Percentiles rank a stretch among this genome's conserved stretches.
These are phyloP conservation scores for rapeseed (Brassica napus) DNA, from an alignment of 345 rosid genomes.

Conservation along the genomic window DNA sequence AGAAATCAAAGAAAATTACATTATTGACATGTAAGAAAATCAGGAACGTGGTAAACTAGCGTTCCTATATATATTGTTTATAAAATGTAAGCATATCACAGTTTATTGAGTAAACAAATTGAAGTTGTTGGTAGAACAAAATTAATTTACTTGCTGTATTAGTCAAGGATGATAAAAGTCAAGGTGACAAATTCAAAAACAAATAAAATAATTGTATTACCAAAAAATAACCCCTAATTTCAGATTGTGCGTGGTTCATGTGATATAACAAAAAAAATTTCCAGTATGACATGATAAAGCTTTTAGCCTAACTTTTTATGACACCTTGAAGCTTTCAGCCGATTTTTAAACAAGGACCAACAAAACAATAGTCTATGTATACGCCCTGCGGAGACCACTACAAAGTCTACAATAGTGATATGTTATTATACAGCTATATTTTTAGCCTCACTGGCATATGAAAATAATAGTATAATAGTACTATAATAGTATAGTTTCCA, in stretches of 20 bases:
- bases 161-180: neutral
- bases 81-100: neutral
- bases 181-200: neutral
- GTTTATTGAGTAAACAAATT: neutral
- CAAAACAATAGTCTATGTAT: neutral
- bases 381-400: constrained; percentile 13
- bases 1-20: neutral
- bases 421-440: neutral
- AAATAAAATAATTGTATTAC: neutral
- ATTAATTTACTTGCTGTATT: neutral
- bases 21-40: neutral
- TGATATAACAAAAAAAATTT: neutral
- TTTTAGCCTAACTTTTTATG: constrained; percentile 4
- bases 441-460: neutral
- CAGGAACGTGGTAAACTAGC: too few species aligned
- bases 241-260: constrained; percentile 24
- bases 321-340: constrained; percentile 9
- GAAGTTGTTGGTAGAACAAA: neutral
- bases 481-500: neutral
- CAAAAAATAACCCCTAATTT: neutral
- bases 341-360: constrained; percentile 12
- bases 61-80: too few species aligned
- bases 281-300: neutral
- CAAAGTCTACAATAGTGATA: neutral
- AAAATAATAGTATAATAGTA: neutral